A percentile compares a stretch with the other conserved stretches of the same genome.
Conservation (phyloP, 2,329 filamentous ascomycete genomes). For the Arthrobotrys megalospora region DNA sequence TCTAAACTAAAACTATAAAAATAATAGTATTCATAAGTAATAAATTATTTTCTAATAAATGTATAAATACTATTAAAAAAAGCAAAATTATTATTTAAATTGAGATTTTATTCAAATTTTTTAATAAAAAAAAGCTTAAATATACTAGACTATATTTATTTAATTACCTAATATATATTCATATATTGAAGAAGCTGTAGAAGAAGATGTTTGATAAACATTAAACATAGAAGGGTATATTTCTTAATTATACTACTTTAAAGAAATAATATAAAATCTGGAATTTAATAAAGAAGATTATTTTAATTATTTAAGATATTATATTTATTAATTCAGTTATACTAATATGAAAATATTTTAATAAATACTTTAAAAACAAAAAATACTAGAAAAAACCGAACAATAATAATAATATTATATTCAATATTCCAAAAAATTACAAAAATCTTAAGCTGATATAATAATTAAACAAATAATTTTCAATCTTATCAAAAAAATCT, state of each 20-base stretch:
- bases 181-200: not conserved
- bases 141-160: constrained; percentile 8
- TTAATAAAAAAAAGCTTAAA: constrained; percentile 10
- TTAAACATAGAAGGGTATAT: not conserved
- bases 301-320: not conserved
- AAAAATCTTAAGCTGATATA: too few relatives aligned
- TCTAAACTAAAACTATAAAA: not conserved
- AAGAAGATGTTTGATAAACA: not conserved
- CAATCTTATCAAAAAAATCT: too few relatives aligned
- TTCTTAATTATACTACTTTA: not conserved
- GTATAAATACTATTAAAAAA: not conserved
- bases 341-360: not conserved
- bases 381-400: not conserved
- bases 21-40: constrained; percentile 12
- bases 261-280: not conserved
- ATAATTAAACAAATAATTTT: too few relatives aligned
- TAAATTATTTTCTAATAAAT: constrained; percentile 2
- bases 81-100: constrained; percentile 7
- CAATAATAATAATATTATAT: too few relatives aligned
- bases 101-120: not conserved
- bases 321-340: too few relatives aligned
- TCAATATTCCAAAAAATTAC: too few relatives aligned
- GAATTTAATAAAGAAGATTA: not conserved
- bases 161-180: not conserved
- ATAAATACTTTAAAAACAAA: not conserved